These are phyloP conservation scores for Aechmea fasciata DNA, from an alignment of 176 grass and related monocot genomes.

Conservation along the genomic window DNA sequence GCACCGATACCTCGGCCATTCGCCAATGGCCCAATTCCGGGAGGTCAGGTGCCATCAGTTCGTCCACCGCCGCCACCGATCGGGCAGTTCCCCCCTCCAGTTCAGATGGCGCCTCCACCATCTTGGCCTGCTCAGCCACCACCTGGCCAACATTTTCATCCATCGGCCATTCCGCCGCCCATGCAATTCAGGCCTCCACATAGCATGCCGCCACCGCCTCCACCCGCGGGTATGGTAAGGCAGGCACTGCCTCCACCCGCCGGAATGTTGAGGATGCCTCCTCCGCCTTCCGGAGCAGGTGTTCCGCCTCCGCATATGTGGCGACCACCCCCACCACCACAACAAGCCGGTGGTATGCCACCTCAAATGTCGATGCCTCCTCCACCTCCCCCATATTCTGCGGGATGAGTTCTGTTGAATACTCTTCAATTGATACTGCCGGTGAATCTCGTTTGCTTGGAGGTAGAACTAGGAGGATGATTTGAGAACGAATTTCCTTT, in stretches of 20 bases:
- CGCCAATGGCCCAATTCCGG: slow-evolving; percentile 44
- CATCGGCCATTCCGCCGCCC: slow-evolving; percentile 19
- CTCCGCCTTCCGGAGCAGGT: slow-evolving; percentile 12
- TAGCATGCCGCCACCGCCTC: slow-evolving; percentile 59
- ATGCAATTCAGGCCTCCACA: slow-evolving; percentile 47
- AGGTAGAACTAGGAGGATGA: no score
- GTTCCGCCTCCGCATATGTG: slow-evolving; percentile 27
- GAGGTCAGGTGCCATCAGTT: slow-evolving; percentile 28
- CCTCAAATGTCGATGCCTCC: slow-evolving; percentile 44
- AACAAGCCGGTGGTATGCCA: slow-evolving; percentile 47
- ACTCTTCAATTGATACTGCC: no score
- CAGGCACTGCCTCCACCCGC: slow-evolving; percentile 33
- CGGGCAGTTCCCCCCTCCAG: slow-evolving; percentile 57
- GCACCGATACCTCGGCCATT: slow-evolving; percentile 42
- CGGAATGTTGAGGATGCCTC: slow-evolving; percentile 2
- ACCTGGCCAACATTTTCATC: slow-evolving; percentile 24
- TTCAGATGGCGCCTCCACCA: slow-evolving; percentile 64
- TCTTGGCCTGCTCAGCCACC: slow-evolving; percentile 44
- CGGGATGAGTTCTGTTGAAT: no score
- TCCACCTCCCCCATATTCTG: slow-evolving; percentile 3
- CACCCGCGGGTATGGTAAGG: slow-evolving; percentile 61
- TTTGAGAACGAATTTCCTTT: no score
- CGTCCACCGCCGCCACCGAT: slow-evolving; percentile 37
- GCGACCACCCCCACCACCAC: slow-evolving; percentile 50
- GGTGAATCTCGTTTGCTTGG: no score